Evolutionary conservation across 176 grass and related monocot genomes (phyloP).

Genomic region (Phoenix roebelenii): DNA sequence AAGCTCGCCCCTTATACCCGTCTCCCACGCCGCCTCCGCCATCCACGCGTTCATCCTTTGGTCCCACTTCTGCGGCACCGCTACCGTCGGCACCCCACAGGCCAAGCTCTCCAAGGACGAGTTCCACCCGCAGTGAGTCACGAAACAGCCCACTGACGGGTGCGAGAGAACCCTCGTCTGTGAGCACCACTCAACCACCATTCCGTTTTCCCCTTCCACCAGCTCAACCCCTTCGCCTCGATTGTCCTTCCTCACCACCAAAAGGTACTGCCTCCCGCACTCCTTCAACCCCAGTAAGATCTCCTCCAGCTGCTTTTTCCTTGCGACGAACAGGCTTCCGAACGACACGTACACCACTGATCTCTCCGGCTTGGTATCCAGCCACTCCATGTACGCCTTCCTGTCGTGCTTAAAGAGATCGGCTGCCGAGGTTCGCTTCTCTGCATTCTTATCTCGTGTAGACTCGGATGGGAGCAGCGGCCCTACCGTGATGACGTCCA

Average conservation of each 20-base stretch:
- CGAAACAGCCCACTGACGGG: constrained; percentile 46
- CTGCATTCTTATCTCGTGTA: too few species aligned
- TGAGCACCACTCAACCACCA: constrained; percentile 37
- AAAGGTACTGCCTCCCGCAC: constrained; percentile 25
- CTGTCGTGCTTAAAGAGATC: constrained; percentile 35
- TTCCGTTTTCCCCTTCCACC: constrained; percentile 4
- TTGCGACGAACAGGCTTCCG: constrained; percentile 16
- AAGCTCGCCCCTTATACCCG: constrained; percentile 26
- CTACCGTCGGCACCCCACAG: constrained; percentile 43
- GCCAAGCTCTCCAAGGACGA: constrained; percentile 44
- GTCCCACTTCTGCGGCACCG: constrained; percentile 31
- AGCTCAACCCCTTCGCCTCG: not conserved
- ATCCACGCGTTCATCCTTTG: constrained; percentile 55
- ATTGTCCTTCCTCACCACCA: constrained; percentile 39
- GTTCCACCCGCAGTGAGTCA: constrained; percentile 65
- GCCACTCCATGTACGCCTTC: constrained; percentile 49
- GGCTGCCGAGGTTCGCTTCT: too few species aligned
- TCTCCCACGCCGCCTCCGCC: constrained; percentile 24
- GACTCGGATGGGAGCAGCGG: constrained; percentile 25
- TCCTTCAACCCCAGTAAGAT: constrained; percentile 21
- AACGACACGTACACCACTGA: constrained; percentile 58
- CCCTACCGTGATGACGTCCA: constrained; percentile 31
- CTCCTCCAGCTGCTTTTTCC: constrained; percentile 25
- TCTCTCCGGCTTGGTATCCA: constrained; percentile 24
- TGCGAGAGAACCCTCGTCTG: constrained; percentile 44